These are phyloP conservation scores for Pseudogymnoascus sp. DNA, from an alignment of 2,329 filamentous ascomycete genomes.

Conservation along the genomic window DNA sequence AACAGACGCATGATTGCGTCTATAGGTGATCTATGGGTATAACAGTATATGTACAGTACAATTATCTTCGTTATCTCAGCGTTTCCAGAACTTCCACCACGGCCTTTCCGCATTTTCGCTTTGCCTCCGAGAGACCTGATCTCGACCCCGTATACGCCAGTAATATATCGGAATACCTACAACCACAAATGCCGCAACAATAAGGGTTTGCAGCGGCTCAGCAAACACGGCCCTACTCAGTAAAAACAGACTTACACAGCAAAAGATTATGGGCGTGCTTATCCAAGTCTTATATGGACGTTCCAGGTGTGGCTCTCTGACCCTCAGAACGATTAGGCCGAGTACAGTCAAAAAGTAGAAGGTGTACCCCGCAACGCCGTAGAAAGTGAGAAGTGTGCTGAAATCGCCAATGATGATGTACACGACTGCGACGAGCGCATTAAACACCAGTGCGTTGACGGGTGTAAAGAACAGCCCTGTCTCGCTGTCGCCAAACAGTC, in stretches of 20 bases:
- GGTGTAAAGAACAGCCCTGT: conserved; percentile 85
- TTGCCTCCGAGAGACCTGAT: conserved; percentile 42
- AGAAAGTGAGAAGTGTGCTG: conserved; percentile 86
- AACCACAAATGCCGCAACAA: conserved; percentile 78
- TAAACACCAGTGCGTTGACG: conserved; percentile 84
- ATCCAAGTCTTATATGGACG: conserved; percentile 96
- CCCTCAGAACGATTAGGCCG: conserved; percentile 81
- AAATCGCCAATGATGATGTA: conserved; percentile 91
- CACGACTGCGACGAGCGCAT: conserved; percentile 61
- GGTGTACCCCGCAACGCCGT: conserved; percentile 91
- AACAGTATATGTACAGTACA: conserved; percentile 5
- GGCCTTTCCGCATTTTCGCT: conserved; percentile 32
- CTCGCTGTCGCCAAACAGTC: conserved; percentile 67
- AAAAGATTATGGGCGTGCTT: conserved; percentile 93
- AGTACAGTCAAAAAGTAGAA: conserved; percentile 97
- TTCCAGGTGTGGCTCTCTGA: conserved; percentile 80
- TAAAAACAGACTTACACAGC: conserved; percentile 91
- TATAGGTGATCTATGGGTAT: conserved; percentile 4
- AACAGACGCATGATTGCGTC: neutral
- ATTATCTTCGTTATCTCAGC: conserved; percentile 26
- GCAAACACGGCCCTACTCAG: conserved; percentile 84
- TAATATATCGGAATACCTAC: conserved; percentile 84
- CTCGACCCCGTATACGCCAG: conserved; percentile 68
- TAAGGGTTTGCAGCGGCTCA: conserved; percentile 80
- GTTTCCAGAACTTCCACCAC: conserved; percentile 58